Evolutionary conservation across 331 rosid species (phyloP), one percentile per base, ranked within the genome.

Genomic region (Spiraea crenata): DNA sequence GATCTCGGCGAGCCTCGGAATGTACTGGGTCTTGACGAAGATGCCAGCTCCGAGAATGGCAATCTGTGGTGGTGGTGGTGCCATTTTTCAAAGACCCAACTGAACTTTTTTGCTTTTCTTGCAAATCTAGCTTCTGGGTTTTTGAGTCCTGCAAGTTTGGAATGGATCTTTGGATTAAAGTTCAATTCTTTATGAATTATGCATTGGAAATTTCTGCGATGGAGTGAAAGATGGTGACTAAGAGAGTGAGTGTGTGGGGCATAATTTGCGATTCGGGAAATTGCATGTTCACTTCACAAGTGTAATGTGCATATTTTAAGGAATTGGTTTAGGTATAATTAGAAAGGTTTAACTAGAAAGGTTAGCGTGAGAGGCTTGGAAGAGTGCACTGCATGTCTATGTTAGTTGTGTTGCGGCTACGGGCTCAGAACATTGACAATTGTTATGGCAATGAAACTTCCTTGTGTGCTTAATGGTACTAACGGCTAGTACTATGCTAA

Each of bases 31-130:
- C 87, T 64, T 87, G 52, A 93, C 97, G 39, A 93, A 90, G 31
- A 79, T 85, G 17, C 98, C 98, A 57, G 97, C 98, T 86, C 98
- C 98, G 19, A 87, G 63, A 65, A 93, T 90, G 50, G 97, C 98
- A 17, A 93, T 90, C 82, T 85, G 79, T 42, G 82, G 81, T 48
- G 52, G 71, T 66, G 77, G 71, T 66, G 77, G 78, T 76, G 79
- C 86, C 98, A 91, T 87, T 63, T 66, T 62, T 19, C 52, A 52
- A 37, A 35, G 54, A 49, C 46, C 59, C 70, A 37, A 52, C 50
- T 19, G 51, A 66, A 77, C 10, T 40, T 70, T 35, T 19, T 70
- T n/a, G 42, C 46, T 7, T 68, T 39, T 68, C 8, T 58, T 40
- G 63, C 25, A 13, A 42, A 68, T 68, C 40, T 39, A 39, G 73